Conservation (phyloP, 2,329 filamentous ascomycete species). For the Bipolaris victoriae region DNA sequence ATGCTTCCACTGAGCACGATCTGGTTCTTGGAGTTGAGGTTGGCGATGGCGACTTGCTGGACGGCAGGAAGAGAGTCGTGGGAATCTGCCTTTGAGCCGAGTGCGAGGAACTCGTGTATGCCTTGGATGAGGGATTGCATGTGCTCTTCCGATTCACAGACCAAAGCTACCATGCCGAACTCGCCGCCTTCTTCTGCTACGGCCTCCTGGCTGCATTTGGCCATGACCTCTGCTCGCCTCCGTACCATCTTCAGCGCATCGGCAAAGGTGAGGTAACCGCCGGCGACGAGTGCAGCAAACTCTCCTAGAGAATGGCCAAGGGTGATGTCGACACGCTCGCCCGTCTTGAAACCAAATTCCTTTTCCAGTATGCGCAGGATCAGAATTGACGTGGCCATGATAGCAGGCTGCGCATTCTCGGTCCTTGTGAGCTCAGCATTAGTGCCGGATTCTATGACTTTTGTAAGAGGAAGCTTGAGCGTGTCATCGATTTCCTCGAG, state of each 20-base stretch:
- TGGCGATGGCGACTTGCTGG: conserved; percentile 87
- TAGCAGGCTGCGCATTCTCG: conserved; percentile 89
- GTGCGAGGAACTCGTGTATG: conserved; percentile 79
- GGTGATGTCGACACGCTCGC: conserved; percentile 76
- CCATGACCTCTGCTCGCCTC: conserved; percentile 81
- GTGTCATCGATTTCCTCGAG: conserved; percentile 84
- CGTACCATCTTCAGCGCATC: conserved; percentile 81
- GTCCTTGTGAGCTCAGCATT: conserved; percentile 79
- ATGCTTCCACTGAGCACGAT: conserved; percentile 92
- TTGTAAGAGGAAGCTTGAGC: conserved; percentile 75
- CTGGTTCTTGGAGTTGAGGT: conserved; percentile 95
- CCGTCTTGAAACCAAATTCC: conserved; percentile 78
- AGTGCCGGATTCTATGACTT: conserved; percentile 79
- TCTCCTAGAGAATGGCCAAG: conserved; percentile 92
- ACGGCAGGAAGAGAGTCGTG: conserved; percentile 74
- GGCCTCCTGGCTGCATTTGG: conserved; percentile 72
- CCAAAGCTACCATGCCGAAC: conserved; percentile 92
- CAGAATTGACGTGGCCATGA: conserved; percentile 92
- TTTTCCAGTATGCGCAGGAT: conserved; percentile 86
- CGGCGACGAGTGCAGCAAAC: conserved; percentile 87
- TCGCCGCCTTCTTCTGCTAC: conserved; percentile 73
- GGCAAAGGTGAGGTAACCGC: conserved; percentile 76
- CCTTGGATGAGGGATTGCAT: conserved; percentile 71
- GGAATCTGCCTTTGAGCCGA: conserved; percentile 71
- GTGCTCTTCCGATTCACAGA: conserved; percentile 79